A percentile compares a stretch with the other conserved stretches of the same genome.
Evolutionary conservation across 169 alveolate genomes (phyloP).

Genomic region (Eimeria praecox): DNA sequence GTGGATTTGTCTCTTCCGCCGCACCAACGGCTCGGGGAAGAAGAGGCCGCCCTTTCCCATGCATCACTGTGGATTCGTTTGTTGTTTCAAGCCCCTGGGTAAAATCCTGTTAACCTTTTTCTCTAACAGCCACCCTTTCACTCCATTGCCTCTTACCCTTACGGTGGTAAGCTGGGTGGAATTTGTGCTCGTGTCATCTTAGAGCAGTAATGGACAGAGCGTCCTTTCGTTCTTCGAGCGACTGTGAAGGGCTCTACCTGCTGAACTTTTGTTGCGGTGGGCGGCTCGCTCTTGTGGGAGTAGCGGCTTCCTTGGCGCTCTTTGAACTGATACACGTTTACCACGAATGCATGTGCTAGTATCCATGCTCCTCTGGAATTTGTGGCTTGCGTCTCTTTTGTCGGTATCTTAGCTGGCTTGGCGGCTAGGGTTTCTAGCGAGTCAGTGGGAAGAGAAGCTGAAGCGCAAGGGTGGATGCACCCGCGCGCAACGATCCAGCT

Average conservation of each 20-base stretch:
- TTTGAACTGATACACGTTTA: constrained; percentile 9
- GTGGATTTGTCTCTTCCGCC: background rate
- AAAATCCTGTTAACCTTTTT: background rate
- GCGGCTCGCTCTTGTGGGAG: background rate
- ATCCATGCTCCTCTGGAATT: background rate
- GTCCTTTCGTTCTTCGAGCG: background rate
- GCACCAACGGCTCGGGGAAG: background rate
- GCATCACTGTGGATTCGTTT: constrained; percentile 6
- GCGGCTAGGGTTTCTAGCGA: constrained; percentile 54
- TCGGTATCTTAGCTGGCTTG: constrained; percentile 37
- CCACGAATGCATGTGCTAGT: constrained; percentile 31
- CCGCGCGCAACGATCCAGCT: constrained; percentile 55
- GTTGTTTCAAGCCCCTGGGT: constrained; percentile 35
- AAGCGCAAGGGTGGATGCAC: constrained; percentile 50
- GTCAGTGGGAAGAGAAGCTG: constrained; percentile 27
- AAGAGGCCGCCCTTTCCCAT: background rate
- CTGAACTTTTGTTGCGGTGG: constrained; percentile 35
- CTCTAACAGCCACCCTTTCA: constrained; percentile 19
- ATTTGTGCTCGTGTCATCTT: constrained; percentile 19
- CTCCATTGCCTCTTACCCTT: constrained; percentile 12
- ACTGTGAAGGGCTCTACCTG: constrained; percentile 3
- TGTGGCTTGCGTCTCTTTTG: background rate
- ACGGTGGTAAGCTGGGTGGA: constrained; percentile 42
- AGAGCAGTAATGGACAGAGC: background rate
- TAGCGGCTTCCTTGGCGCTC: background rate